Percentiles rank a stretch among this genome's conserved stretches.
Conservation (phyloP, 257 asterid species). For the Eucommia ulmoides region DNA sequence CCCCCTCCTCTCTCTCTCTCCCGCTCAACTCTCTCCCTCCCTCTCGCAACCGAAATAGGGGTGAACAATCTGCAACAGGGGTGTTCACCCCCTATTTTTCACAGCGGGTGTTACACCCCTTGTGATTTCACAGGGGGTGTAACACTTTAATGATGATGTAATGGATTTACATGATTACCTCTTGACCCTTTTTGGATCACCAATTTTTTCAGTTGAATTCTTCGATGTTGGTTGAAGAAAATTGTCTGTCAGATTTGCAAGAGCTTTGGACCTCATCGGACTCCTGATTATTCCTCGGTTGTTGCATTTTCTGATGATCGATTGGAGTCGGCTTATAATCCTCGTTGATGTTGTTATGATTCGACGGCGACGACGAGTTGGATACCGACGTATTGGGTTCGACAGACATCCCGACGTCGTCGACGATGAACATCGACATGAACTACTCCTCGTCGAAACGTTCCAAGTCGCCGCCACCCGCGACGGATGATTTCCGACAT, state of each 20-base stretch:
- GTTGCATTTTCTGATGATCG: slow-evolving; percentile 19
- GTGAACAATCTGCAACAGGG: too few relatives aligned
- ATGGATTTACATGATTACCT: too few relatives aligned
- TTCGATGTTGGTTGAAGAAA: slow-evolving; percentile 18
- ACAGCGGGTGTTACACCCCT: too few relatives aligned
- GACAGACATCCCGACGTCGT: slow-evolving; percentile 20
- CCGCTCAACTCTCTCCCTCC: too few relatives aligned
- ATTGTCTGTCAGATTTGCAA: slow-evolving; percentile 40
- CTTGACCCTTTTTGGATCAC: slow-evolving; percentile 80
- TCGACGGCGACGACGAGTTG: slow-evolving; percentile 69
- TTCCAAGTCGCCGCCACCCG: slow-evolving; percentile 33
- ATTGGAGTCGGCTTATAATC: slow-evolving; percentile 14
- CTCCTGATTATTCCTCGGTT: slow-evolving; percentile 35
- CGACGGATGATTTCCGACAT: slow-evolving; percentile 36
- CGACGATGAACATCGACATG: slow-evolving; percentile 71
- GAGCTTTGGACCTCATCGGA: slow-evolving; percentile 62
- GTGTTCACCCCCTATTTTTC: too few relatives aligned
- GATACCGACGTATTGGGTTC: slow-evolving; percentile 40
- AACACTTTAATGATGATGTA: too few relatives aligned
- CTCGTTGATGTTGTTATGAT: slow-evolving; percentile 60
- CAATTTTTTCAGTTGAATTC: slow-evolving; percentile 34
- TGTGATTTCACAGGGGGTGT: too few relatives aligned
- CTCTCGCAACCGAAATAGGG: too few relatives aligned
- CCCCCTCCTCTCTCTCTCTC: too few relatives aligned
- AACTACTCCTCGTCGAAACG: slow-evolving; percentile 78